Evolutionary conservation across 345 rosid genomes (phyloP).

Genomic region (Gossypium thurberi): DNA sequence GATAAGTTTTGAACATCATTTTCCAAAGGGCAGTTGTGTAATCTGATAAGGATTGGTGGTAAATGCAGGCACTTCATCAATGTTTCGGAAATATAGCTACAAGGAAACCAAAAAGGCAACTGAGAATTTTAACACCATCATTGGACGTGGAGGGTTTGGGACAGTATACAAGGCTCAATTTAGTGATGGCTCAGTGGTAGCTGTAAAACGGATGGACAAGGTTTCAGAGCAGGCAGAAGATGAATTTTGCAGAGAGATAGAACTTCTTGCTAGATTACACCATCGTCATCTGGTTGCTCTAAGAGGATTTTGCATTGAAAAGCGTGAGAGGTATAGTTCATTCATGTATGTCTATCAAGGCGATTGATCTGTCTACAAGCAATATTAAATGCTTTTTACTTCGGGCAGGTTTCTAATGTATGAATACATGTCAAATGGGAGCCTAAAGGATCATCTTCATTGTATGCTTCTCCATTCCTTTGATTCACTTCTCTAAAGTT

Average conservation of each 20-base stretch:
- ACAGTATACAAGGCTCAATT: conserved; percentile 78
- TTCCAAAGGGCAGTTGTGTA: not conserved
- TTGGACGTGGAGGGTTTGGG: conserved; percentile 95
- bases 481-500: not conserved
- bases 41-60: conserved; percentile 1
- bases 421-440: conserved; percentile 89
- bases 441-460: conserved; percentile 83
- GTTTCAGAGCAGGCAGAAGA: conserved; percentile 69
- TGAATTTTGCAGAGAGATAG: conserved; percentile 91
- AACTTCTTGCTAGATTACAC: conserved; percentile 90
- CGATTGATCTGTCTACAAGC: not conserved
- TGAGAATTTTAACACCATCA: conserved; percentile 52
- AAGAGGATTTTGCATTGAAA: conserved; percentile 76
- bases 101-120: conserved; percentile 89
- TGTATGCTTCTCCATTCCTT: conserved; percentile 41
- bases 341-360: not conserved
- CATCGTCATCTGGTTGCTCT: conserved; percentile 93
- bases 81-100: conserved; percentile 71
- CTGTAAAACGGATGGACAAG: conserved; percentile 78
- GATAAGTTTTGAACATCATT: not conserved
- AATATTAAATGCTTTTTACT: conserved; percentile 12
- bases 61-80: conserved; percentile 52
- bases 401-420: conserved; percentile 76
- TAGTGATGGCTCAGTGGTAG: conserved; percentile 57
- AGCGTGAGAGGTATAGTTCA: conserved; percentile 56